These are phyloP conservation scores for Trifolium fragiferum DNA, from an alignment of 306 rosid genomes.

Conservation along the genomic window DNA sequence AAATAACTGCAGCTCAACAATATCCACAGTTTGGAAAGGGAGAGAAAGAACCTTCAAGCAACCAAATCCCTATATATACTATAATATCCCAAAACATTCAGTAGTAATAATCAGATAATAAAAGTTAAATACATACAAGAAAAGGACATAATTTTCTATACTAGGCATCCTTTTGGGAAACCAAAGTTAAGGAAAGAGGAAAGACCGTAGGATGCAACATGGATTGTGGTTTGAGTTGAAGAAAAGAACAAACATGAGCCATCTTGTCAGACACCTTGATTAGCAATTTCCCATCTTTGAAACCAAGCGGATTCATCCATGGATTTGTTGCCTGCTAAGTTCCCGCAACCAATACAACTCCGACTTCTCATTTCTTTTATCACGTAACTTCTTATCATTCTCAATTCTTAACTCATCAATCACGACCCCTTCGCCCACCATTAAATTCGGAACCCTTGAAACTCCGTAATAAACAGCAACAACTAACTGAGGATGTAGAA, in stretches of 20 bases:
- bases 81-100: background rate
- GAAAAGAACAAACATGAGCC: constrained; percentile 41
- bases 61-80: background rate
- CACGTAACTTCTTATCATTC: too few relatives aligned
- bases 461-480: too few relatives aligned
- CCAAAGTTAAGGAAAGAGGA: constrained; percentile 59
- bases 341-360: too few relatives aligned
- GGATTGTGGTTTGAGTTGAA: constrained; percentile 47
- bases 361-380: too few relatives aligned
- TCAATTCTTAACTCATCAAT: too few relatives aligned
- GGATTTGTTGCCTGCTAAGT: constrained; percentile 39
- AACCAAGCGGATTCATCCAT: constrained; percentile 63
- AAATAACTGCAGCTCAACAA: background rate
- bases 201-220: constrained; percentile 48
- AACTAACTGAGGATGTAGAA: too few relatives aligned
- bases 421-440: too few relatives aligned
- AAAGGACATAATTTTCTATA: background rate
- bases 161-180: constrained; percentile 44
- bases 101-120: background rate
- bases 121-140: background rate
- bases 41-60: background rate
- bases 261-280: constrained; percentile 52
- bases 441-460: too few relatives aligned
- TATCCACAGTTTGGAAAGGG: background rate
- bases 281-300: constrained; percentile 56